Evolutionary conservation across 2,329 filamentous ascomycete genomes (phyloP).

Genomic region (Colletotrichum costaricense): DNA sequence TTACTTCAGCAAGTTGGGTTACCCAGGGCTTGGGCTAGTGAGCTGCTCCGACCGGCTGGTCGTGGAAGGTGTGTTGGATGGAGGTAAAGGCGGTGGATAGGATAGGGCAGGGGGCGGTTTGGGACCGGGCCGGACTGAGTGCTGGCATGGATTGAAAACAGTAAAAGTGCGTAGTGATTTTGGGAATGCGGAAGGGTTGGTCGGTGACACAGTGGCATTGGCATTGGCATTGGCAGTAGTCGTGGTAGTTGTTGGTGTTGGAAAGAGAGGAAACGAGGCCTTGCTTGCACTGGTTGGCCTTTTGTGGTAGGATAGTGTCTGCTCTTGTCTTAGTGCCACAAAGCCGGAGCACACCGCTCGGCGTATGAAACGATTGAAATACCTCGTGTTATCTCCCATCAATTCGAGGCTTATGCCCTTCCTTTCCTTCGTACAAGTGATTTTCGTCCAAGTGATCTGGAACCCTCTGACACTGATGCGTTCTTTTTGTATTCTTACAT

Average conservation of each 20-base stretch:
- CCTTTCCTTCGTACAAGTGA: too few relatives aligned
- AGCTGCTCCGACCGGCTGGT: background rate
- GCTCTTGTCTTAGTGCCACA: constrained; percentile 7
- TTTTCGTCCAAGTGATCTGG: background rate
- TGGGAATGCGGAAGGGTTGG: background rate
- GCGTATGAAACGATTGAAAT: background rate
- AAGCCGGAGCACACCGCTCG: constrained; percentile 15
- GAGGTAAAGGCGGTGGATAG: background rate
- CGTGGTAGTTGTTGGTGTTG: background rate
- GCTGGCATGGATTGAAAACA: background rate
- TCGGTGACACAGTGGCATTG: too few relatives aligned
- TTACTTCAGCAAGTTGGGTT: constrained; percentile 2
- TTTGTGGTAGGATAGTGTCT: constrained; percentile 29
- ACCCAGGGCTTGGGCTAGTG: background rate
- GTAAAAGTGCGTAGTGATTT: background rate
- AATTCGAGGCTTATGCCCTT: background rate
- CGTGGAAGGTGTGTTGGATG: background rate
- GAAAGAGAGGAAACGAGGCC: background rate
- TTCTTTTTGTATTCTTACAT: background rate
- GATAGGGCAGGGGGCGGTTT: background rate
- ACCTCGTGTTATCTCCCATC: background rate
- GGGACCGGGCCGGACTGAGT: background rate
- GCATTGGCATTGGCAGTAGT: background rate
- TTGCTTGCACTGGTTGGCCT: background rate
- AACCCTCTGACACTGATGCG: too few relatives aligned